phyloP scores from a whole-genome alignment of 352 stramenopile species.

The Salisapilia sapeloensis region DNA sequence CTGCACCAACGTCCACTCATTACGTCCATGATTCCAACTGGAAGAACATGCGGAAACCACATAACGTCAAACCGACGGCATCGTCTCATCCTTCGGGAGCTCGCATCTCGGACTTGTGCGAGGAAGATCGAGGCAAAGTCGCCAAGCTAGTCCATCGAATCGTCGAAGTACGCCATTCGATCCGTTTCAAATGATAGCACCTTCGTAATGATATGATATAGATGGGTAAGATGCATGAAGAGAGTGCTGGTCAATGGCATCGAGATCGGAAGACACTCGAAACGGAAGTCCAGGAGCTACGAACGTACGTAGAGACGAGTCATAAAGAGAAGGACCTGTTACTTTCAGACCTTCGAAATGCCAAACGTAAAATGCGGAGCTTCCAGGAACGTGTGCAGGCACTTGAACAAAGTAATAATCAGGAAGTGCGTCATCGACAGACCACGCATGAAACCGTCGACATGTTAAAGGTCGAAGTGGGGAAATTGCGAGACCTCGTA shows the following conservation, averaged over 20 bases:
- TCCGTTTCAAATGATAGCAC: slow-evolving; percentile 1
- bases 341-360: slow-evolving; percentile 19
- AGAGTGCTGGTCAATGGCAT: slow-evolving; percentile 27
- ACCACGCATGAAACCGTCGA: slow-evolving; percentile 51
- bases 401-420: slow-evolving; percentile 39
- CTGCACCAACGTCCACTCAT: too few relatives aligned
- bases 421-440: slow-evolving; percentile 24
- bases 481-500: slow-evolving; percentile 42
- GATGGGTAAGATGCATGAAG: slow-evolving; percentile 31
- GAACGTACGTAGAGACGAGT: slow-evolving; percentile 21
- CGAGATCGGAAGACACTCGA: slow-evolving; percentile 17
- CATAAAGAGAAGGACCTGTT: slow-evolving; percentile 29
- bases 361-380: slow-evolving; percentile 18
- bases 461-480: slow-evolving; percentile 47
- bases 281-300: slow-evolving; percentile 29
- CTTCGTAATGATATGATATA: slow-evolving; percentile 3
- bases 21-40: too few relatives aligned
- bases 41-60: too few relatives aligned
- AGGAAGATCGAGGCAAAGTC: slow-evolving; percentile 65
- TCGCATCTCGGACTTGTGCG: slow-evolving; percentile 49
- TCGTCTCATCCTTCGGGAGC: too few relatives aligned
- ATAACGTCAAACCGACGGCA: too few relatives aligned
- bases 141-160: slow-evolving; percentile 56
- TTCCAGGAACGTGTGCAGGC: slow-evolving; percentile 39
- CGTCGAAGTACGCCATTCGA: slow-evolving; percentile 40